Conservation (phyloP, 352 stramenopile genomes). For the Pythium coloratum region DNA sequence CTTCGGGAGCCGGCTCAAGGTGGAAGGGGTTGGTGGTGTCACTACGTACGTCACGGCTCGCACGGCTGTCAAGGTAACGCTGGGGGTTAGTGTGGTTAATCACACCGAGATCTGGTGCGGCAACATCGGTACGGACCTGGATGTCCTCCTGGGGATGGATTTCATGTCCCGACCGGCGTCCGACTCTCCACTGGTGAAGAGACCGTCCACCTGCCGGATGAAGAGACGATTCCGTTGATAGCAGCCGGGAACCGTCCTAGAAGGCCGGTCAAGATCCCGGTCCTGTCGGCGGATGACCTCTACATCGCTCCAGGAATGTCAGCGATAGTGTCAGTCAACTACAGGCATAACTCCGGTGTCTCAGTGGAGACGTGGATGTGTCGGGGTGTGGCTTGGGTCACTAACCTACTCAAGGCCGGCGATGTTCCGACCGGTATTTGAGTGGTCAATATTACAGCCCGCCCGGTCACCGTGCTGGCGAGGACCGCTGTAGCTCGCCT, state of each 20-base stretch:
- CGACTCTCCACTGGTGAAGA: slow-evolving; percentile 14
- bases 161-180: slow-evolving; percentile 33
- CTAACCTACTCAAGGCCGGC: not conserved
- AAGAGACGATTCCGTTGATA: slow-evolving; percentile 13
- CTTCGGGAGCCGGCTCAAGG: not conserved
- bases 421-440: not conserved
- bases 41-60: slow-evolving; percentile 19
- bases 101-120: slow-evolving; percentile 24
- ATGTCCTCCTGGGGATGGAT: slow-evolving; percentile 33
- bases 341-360: not conserved
- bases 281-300: not conserved
- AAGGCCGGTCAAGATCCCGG: not conserved
- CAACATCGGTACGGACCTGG: slow-evolving; percentile 29
- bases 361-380: slow-evolving; percentile 9
- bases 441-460: slow-evolving; percentile 7
- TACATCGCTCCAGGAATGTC: slow-evolving; percentile 1
- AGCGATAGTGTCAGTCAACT: not conserved
- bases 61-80: slow-evolving; percentile 25
- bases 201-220: slow-evolving; percentile 13
- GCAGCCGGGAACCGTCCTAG: not conserved
- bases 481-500: slow-evolving; percentile 8
- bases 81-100: slow-evolving; percentile 27
- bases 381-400: slow-evolving; percentile 4
- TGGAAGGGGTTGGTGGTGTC: slow-evolving; percentile 14
- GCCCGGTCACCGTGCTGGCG: not conserved